Evolutionary conservation across 208 protist genomes (phyloP).

Genomic region (Herpetomonas tarakana): DNA sequence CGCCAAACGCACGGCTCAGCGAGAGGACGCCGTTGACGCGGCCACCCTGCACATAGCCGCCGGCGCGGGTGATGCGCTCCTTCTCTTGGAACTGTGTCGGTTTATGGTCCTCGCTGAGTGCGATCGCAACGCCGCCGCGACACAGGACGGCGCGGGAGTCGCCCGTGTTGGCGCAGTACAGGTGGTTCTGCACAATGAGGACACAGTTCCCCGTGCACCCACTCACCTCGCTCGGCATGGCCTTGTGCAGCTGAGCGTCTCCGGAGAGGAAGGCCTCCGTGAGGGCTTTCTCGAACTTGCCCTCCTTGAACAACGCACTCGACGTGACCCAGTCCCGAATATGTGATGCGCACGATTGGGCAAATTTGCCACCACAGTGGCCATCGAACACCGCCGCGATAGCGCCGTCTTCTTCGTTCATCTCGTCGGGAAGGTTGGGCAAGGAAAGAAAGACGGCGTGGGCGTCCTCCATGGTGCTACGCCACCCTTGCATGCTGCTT

Average conservation of each 20-base stretch:
- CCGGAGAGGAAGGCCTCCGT: constrained; percentile 62
- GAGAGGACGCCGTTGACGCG: constrained; percentile 94
- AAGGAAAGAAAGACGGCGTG: constrained; percentile 83
- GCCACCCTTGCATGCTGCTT: constrained; percentile 91
- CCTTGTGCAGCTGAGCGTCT: constrained; percentile 65
- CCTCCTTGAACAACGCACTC: constrained; percentile 42
- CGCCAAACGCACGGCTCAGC: constrained; percentile 94
- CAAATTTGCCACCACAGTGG: constrained; percentile 81
- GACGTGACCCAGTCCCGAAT: constrained; percentile 76
- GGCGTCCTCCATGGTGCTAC: constrained; percentile 90
- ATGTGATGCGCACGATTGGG: constrained; percentile 71
- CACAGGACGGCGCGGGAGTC: constrained; percentile 91
- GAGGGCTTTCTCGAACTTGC: constrained; percentile 69
- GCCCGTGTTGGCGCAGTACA: constrained; percentile 94
- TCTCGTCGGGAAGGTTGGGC: constrained; percentile 51
- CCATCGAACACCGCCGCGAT: constrained; percentile 88
- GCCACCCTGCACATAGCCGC: constrained; percentile 87
- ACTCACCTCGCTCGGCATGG: constrained; percentile 73
- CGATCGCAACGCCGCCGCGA: constrained; percentile 77
- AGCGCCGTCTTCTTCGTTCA: constrained; percentile 71
- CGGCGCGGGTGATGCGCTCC: constrained; percentile 84
- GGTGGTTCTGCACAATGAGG: constrained; percentile 77
- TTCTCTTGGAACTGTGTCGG: constrained; percentile 80
- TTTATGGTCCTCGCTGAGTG: constrained; percentile 95
- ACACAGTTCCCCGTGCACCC: constrained; percentile 84